These are phyloP conservation scores for Polymyxa betae DNA, from an alignment of 208 protist species.

Conservation along the genomic window DNA sequence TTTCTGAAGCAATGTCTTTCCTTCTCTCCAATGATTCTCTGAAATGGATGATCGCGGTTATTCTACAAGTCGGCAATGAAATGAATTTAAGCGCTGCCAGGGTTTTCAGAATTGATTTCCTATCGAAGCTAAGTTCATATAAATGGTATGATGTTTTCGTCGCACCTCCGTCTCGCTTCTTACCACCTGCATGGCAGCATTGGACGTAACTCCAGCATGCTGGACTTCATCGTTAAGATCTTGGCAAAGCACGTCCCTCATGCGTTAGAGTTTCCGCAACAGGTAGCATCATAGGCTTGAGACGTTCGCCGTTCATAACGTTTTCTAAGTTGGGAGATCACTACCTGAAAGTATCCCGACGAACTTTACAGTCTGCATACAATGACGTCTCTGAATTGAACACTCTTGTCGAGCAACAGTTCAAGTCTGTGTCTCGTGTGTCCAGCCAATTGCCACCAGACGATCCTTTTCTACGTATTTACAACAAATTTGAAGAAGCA, in stretches of 20 bases:
- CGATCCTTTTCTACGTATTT: background rate
- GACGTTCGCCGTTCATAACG: background rate
- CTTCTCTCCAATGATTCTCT: background rate
- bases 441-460: background rate
- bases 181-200: background rate
- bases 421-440: background rate
- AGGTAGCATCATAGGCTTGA: background rate
- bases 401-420: background rate
- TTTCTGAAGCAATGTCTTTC: background rate
- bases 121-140: background rate
- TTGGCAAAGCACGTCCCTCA: background rate
- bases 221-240: background rate
- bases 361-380: background rate
- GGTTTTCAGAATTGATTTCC: background rate
- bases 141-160: background rate
- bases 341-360: background rate
- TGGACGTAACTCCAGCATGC: background rate
- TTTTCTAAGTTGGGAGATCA: background rate
- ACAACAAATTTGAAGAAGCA: background rate
- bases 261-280: background rate
- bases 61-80: background rate
- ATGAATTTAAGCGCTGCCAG: background rate
- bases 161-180: background rate
- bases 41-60: background rate
- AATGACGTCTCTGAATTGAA: background rate